phyloP scores from a whole-genome alignment of 257 asterid species.

The Rauvolfia tetraphylla region DNA sequence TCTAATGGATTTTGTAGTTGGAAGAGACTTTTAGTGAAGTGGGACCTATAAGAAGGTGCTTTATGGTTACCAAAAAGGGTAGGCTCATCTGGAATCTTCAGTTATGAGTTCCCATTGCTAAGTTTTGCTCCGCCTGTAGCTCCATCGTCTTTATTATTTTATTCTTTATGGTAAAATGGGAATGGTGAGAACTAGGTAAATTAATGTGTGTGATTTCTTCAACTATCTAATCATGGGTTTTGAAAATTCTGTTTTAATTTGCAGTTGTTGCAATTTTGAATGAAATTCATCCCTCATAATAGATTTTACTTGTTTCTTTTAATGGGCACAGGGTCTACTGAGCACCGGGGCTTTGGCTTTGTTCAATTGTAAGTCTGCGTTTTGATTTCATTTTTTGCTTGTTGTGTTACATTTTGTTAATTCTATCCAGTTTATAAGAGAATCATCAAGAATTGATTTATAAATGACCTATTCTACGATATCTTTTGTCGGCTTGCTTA shows the following conservation, averaged over 20 bases:
- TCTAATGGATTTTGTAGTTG: constrained; percentile 35
- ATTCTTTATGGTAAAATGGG: neutral
- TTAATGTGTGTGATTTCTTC: neutral
- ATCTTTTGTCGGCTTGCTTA: neutral
- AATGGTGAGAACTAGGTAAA: neutral
- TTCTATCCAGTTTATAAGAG: neutral
- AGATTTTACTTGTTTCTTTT: neutral
- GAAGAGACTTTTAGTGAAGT: constrained; percentile 91
- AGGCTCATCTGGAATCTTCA: constrained; percentile 11
- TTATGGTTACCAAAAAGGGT: constrained; percentile 87
- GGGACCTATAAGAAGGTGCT: constrained; percentile 90
- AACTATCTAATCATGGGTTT: neutral
- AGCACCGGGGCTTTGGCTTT: constrained; percentile 90
- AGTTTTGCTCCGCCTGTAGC: neutral
- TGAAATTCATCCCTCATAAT: neutral
- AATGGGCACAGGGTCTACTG: constrained; percentile 53
- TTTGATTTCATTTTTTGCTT: neutral
- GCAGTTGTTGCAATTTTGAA: neutral
- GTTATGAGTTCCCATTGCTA: neutral
- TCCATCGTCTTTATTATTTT: neutral
- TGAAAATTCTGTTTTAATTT: neutral
- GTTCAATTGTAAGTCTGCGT: constrained; percentile 77
- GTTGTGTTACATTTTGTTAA: neutral
- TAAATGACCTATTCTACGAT: neutral
- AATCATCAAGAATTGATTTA: neutral